A percentile compares a stretch with the other conserved stretches of the same genome.
These are phyloP conservation scores for Kockovaella imperatae DNA, from an alignment of 768 basidiomycete genomes.

Conservation along the genomic window DNA sequence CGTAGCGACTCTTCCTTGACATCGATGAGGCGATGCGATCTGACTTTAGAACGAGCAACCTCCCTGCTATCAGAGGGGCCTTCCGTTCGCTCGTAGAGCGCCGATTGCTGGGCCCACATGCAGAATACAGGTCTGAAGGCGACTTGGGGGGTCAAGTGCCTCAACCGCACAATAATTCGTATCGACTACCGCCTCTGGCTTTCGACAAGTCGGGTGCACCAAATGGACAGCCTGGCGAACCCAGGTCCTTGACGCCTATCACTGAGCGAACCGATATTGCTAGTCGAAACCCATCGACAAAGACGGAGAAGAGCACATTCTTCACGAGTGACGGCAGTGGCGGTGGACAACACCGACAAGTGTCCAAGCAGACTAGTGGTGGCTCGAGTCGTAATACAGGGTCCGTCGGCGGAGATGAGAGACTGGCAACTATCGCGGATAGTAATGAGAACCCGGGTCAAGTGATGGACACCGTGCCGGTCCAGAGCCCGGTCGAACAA, in stretches of 20 bases:
- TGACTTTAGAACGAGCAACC: conserved; percentile 26
- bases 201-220: conserved; percentile 18
- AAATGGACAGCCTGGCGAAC: conserved; percentile 12
- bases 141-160: conserved; percentile 13
- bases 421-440: conserved; percentile 32
- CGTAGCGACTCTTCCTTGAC: conserved; percentile 75
- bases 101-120: conserved; percentile 3
- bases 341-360: background rate
- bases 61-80: conserved; percentile 18
- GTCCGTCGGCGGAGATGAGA: conserved; percentile 7
- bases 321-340: conserved; percentile 9
- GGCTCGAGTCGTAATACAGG: conserved; percentile 15
- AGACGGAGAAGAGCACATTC: conserved; percentile 15
- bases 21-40: conserved; percentile 62
- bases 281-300: conserved; percentile 30
- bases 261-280: conserved; percentile 50
- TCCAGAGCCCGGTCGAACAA: too few relatives aligned
- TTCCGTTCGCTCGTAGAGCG: conserved; percentile 13
- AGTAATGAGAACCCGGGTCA: conserved; percentile 15
- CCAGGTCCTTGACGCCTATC: conserved; percentile 56
- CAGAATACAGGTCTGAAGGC: conserved; percentile 8
- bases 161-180: conserved; percentile 16
- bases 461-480: conserved; percentile 27
- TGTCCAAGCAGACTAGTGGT: conserved; percentile 30
- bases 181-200: conserved; percentile 38